Evolutionary conservation across 169 alveolate species (phyloP), one percentile per base, ranked within the genome.

Genomic region (Eimeria sp.): DNA sequence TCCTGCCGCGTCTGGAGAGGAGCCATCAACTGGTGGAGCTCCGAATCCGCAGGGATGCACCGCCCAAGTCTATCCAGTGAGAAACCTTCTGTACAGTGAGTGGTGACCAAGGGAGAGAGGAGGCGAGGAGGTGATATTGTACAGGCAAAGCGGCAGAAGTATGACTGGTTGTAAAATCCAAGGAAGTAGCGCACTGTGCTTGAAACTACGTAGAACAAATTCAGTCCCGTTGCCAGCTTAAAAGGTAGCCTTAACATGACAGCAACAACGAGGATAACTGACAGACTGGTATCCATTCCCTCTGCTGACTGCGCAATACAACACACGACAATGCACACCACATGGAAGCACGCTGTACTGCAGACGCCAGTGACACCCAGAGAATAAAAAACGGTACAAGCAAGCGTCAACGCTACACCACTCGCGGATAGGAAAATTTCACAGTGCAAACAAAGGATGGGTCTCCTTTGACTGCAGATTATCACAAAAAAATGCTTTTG

Each of bases 241-340:
- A 90, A 90, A 25, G 95, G 95, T 5, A 90, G 88, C 76, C 95
- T 75, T 61, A 90, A 80, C 80, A 90, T 75, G 25, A 90, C 95
- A 22, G 84, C 80, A 49, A 90, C 54, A 40, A 90, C 89, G 89
- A 90, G 92, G 58, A 86, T 61, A 34, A 86, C 61, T 11, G 92
- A 34, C 61, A 86, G 63, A 40, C 92, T 86, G 61, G 80, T 40
- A 49, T 86, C 92, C 78, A 86, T 58, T 22, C 92, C 92, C 67
- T 86, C 92, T 40, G 92, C 76, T 27, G 92, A 86, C 92, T 86
- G 92, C 92, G 34, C 9, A 34, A 25, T 43, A 40, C 47, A 58
- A 86, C 5, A 86, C 11, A 86, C 43, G 80, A 27, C 80, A 57
- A 84, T 4, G 34, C 63, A 47, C 58, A 49, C 14, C 34, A n/a